A percentile compares a stretch with the other conserved stretches of the same genome.
Evolutionary conservation across 2,329 filamentous ascomycete species (phyloP).

Genomic region (Zasmidium angulare): DNA sequence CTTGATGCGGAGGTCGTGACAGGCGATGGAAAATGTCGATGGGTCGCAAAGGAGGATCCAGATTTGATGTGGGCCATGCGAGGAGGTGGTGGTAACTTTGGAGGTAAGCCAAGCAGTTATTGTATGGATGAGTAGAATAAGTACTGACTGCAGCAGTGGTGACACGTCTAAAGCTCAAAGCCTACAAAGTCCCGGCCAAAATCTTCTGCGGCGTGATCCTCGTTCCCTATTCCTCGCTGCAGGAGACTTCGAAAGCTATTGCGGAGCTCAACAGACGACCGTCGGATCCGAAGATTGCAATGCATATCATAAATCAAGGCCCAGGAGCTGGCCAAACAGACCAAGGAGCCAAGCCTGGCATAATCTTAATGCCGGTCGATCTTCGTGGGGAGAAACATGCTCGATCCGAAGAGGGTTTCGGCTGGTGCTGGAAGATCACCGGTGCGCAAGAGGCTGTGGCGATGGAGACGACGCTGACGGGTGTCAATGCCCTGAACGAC

Average conservation of each 20-base stretch:
- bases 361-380: slow-evolving; percentile 34
- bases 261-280: slow-evolving; percentile 24
- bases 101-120: slow-evolving; percentile 13
- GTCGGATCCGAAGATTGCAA: slow-evolving; percentile 32
- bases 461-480: slow-evolving; percentile 21
- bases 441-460: slow-evolving; percentile 28
- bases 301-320: slow-evolving; percentile 32
- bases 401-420: slow-evolving; percentile 30
- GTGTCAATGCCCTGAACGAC: slow-evolving; percentile 28
- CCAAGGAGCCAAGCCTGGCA: slow-evolving; percentile 22
- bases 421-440: slow-evolving; percentile 29
- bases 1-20: slow-evolving; percentile 42
- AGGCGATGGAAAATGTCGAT: slow-evolving; percentile 38
- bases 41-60: slow-evolving; percentile 39
- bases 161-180: slow-evolving; percentile 31
- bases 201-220: slow-evolving; percentile 27
- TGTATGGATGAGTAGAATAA: not conserved
- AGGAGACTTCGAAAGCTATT: slow-evolving; percentile 24
- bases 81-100: slow-evolving; percentile 41
- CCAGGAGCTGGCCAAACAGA: slow-evolving; percentile 24
- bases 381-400: slow-evolving; percentile 34
- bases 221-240: slow-evolving; percentile 24
- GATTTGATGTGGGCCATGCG: slow-evolving; percentile 44
- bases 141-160: slow-evolving; percentile 18
- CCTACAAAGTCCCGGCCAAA: slow-evolving; percentile 28